These are phyloP conservation scores for Blattamonas nauphoetae DNA, from an alignment of 78 protist species.

Conservation along the genomic window DNA sequence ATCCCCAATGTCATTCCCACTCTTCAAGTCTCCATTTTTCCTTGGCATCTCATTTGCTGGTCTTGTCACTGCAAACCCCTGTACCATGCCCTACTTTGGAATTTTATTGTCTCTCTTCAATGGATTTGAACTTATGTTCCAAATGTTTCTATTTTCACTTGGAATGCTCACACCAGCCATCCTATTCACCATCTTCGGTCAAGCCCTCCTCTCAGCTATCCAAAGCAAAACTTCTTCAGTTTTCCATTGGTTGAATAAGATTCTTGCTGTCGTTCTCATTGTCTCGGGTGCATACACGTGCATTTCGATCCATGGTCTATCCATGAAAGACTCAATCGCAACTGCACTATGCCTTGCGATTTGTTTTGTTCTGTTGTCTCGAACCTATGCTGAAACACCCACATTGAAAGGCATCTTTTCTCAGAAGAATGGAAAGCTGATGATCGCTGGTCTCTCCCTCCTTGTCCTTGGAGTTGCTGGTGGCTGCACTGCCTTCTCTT, in stretches of 20 bases:
- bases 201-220: neutral
- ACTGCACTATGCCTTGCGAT: neutral
- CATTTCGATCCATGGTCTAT: neutral
- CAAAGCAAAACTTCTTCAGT: neutral
- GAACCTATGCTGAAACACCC: neutral
- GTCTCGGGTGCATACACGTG: neutral
- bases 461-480: neutral
- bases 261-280: neutral
- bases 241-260: neutral
- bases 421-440: neutral
- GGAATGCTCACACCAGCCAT: neutral
- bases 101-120: neutral
- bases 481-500: neutral
- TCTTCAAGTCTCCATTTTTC: neutral
- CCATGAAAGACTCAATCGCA: neutral
- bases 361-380: neutral
- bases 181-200: constrained; percentile 1
- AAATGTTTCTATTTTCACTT: neutral
- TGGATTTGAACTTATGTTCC: neutral
- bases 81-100: constrained; percentile 3
- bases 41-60: neutral
- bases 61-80: constrained; percentile 1
- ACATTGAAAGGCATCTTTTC: neutral
- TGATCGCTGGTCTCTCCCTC: neutral
- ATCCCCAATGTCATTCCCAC: neutral